Percentiles rank a stretch among this genome's conserved stretches.
Evolutionary conservation across 805 yeast genomes (phyloP).

Genomic region (Pichia nanzhaoensis): DNA sequence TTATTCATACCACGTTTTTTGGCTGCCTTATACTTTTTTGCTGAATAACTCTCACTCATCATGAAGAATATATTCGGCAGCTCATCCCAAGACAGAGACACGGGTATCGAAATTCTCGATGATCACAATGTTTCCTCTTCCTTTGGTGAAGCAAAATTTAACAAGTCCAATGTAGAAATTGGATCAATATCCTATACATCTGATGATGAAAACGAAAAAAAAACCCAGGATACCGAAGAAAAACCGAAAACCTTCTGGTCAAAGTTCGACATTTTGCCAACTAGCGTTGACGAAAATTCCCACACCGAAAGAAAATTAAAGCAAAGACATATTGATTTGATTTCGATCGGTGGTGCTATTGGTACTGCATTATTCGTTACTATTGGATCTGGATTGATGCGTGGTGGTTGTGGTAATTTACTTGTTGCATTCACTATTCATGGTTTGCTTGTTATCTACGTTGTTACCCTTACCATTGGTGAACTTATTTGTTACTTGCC

Average conservation of each 20-base stretch:
- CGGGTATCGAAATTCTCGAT: too few relatives aligned
- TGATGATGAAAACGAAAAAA: background rate
- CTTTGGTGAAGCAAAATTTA: too few relatives aligned
- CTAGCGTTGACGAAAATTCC: background rate
- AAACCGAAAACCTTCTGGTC: conserved; percentile 1
- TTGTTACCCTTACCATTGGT: conserved; percentile 64
- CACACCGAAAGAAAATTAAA: conserved; percentile 39
- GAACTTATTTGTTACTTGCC: conserved; percentile 78
- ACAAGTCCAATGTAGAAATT: background rate
- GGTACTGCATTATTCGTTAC: conserved; percentile 77
- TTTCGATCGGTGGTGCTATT: conserved; percentile 76
- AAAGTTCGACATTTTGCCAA: conserved; percentile 1
- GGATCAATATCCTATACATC: background rate
- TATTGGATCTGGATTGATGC: conserved; percentile 54
- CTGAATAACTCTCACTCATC: too few relatives aligned
- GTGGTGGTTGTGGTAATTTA: conserved; percentile 66
- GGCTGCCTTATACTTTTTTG: too few relatives aligned
- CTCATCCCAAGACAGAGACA: too few relatives aligned
- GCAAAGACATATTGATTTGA: conserved; percentile 69
- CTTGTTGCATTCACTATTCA: conserved; percentile 60
- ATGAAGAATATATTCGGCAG: too few relatives aligned
- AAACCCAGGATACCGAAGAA: background rate
- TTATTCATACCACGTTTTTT: too few relatives aligned
- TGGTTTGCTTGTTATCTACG: conserved; percentile 57
- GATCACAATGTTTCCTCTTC: too few relatives aligned